Evolutionary conservation across 75 land plant species (phyloP).

Genomic region (Sequoia sempervirens): DNA sequence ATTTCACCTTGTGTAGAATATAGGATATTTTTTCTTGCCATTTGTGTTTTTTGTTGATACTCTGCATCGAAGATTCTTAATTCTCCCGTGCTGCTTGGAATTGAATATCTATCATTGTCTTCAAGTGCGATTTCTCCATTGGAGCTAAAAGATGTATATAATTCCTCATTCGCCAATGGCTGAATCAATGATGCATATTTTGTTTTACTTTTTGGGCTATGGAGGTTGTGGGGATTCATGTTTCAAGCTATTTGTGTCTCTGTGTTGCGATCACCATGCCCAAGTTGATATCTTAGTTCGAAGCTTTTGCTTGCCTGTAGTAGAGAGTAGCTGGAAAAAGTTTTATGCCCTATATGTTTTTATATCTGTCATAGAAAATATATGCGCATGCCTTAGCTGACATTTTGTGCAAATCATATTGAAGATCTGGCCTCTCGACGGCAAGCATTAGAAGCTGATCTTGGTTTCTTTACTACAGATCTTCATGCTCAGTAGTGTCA

Average conservation of each 20-base stretch:
- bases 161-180: neutral
- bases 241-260: neutral
- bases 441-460: conserved; percentile 1
- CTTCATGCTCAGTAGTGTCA: neutral
- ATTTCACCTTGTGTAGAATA: neutral
- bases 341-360: neutral
- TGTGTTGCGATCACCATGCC: neutral
- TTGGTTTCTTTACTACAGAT: conserved; percentile 2
- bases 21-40: neutral
- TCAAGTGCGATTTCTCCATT: neutral
- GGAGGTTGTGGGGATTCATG: neutral
- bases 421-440: neutral
- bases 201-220: neutral
- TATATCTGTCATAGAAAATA: neutral
- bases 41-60: neutral
- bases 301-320: neutral
- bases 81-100: neutral
- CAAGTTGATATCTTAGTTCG: neutral
- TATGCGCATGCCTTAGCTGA: neutral
- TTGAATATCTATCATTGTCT: neutral
- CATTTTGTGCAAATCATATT: neutral
- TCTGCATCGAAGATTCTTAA: neutral
- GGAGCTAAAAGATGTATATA: neutral
- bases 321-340: neutral
- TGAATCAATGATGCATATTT: neutral